Evolutionary conservation across 495 filamentous ascomycete genomes (phyloP).

Genomic region (Talaromyces nanjingensis): DNA sequence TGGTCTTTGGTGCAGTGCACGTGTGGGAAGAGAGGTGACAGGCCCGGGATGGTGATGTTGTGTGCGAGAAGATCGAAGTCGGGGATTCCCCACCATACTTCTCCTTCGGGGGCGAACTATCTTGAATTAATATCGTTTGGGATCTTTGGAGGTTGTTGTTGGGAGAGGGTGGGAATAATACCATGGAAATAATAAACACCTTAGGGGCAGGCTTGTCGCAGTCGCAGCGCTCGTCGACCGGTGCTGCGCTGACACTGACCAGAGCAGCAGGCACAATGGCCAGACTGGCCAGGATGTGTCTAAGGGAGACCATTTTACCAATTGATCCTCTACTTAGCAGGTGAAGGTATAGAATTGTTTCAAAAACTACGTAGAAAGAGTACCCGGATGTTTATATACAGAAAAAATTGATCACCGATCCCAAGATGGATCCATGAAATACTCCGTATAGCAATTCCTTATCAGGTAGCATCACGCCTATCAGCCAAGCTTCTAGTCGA

Average conservation of each 20-base stretch:
- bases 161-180: conserved; percentile 14
- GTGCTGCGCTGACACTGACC: neutral
- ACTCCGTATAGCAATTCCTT: neutral
- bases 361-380: neutral
- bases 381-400: neutral
- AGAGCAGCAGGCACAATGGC: neutral
- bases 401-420: neutral
- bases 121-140: conserved; percentile 6
- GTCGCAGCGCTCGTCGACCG: conserved; percentile 7
- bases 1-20: conserved; percentile 55
- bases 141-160: too few relatives aligned
- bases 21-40: conserved; percentile 57
- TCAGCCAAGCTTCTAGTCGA: neutral
- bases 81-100: conserved; percentile 57
- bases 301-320: neutral
- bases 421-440: neutral
- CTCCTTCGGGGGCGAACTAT: conserved; percentile 61
- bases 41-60: conserved; percentile 61
- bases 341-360: neutral
- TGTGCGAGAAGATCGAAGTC: conserved; percentile 53
- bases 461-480: neutral
- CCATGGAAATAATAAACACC: conserved; percentile 66
- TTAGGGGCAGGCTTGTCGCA: conserved; percentile 48
- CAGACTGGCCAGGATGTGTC: neutral
- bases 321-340: neutral